Conservation (phyloP, 306 rosid genomes). For the Quercus glauca region DNA sequence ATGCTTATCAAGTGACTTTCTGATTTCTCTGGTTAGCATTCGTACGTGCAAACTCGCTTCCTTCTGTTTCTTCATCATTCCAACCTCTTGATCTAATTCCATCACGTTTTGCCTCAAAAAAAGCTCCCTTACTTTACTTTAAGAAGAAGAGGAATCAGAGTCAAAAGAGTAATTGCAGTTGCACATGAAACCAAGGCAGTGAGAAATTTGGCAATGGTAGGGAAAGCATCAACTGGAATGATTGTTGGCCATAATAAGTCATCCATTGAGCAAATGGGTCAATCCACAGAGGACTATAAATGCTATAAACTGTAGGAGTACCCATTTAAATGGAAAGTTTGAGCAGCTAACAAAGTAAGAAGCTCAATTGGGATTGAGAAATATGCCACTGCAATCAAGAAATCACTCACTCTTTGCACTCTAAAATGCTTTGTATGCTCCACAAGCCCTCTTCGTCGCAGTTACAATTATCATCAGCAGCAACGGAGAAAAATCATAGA, state of each 20-base stretch:
- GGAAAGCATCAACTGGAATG: slow-evolving; percentile 95
- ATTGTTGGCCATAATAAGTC: slow-evolving; percentile 89
- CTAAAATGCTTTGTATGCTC: slow-evolving; percentile 83
- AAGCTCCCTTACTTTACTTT: slow-evolving; percentile 95
- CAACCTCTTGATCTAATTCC: slow-evolving; percentile 97
- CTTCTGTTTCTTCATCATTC: slow-evolving; percentile 73
- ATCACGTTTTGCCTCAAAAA: slow-evolving; percentile 93
- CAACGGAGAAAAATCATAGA: slow-evolving; percentile 45
- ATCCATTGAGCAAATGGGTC: slow-evolving; percentile 94
- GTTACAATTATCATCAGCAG: slow-evolving; percentile 77
- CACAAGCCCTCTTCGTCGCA: slow-evolving; percentile 92
- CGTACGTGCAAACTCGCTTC: slow-evolving; percentile 92
- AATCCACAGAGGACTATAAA: slow-evolving; percentile 94
- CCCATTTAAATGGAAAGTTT: slow-evolving; percentile 99
- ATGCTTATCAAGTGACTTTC: slow-evolving; percentile 89
- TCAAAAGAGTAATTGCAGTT: slow-evolving; percentile 89
- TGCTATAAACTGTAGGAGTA: slow-evolving; percentile 84
- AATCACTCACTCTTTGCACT: slow-evolving; percentile 91
- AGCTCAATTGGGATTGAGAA: slow-evolving; percentile 95
- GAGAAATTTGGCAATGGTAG: slow-evolving; percentile 85
- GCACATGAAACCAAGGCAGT: slow-evolving; percentile 98
- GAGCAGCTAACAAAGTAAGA: slow-evolving; percentile 97
- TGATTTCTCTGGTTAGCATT: slow-evolving; percentile 98
- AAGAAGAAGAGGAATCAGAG: slow-evolving; percentile 92
- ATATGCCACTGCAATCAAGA: slow-evolving; percentile 97